Percentiles rank a stretch among this genome's conserved stretches.
phyloP scores from a whole-genome alignment of 2,329 filamentous ascomycete genomes.

The Beauveria rudraprayagi region DNA sequence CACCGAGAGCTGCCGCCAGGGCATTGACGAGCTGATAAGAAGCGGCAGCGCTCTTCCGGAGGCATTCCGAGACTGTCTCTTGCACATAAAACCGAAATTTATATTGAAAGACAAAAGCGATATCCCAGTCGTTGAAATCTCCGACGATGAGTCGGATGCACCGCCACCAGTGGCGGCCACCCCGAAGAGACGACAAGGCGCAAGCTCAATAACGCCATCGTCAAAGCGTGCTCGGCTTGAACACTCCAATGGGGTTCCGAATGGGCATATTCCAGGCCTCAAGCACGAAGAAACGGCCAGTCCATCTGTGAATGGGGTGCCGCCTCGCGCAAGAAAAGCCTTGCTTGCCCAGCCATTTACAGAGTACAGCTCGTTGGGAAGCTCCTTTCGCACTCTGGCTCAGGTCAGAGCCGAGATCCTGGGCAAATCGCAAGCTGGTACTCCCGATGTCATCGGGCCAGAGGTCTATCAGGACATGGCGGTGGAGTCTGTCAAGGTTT shows the following conservation, averaged over 20 bases:
- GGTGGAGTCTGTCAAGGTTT: slow-evolving; percentile 47
- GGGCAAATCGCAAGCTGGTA: slow-evolving; percentile 45
- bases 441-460: slow-evolving; percentile 50
- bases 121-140: slow-evolving; percentile 29
- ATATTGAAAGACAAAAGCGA: slow-evolving; percentile 32
- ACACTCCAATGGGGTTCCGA: not conserved
- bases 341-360: slow-evolving; percentile 30
- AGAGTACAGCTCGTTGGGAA: slow-evolving; percentile 29
- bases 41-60: slow-evolving; percentile 39
- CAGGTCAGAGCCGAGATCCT: slow-evolving; percentile 48
- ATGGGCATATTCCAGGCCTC: slow-evolving; percentile 17
- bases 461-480: slow-evolving; percentile 54
- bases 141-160: slow-evolving; percentile 31
- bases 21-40: slow-evolving; percentile 38
- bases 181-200: slow-evolving; percentile 23
- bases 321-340: slow-evolving; percentile 11
- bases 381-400: slow-evolving; percentile 36
- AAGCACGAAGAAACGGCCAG: slow-evolving; percentile 30
- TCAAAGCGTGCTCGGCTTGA: slow-evolving; percentile 17
- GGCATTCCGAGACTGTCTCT: slow-evolving; percentile 41
- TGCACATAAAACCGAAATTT: slow-evolving; percentile 40
- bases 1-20: slow-evolving; percentile 42
- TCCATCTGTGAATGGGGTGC: slow-evolving; percentile 14
- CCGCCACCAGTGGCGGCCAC: slow-evolving; percentile 17
- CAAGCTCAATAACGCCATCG: slow-evolving; percentile 23